A percentile compares a stretch with the other conserved stretches of the same genome.
Conservation (phyloP, 352 stramenopile species). For the Aphanomyces invadans region DNA sequence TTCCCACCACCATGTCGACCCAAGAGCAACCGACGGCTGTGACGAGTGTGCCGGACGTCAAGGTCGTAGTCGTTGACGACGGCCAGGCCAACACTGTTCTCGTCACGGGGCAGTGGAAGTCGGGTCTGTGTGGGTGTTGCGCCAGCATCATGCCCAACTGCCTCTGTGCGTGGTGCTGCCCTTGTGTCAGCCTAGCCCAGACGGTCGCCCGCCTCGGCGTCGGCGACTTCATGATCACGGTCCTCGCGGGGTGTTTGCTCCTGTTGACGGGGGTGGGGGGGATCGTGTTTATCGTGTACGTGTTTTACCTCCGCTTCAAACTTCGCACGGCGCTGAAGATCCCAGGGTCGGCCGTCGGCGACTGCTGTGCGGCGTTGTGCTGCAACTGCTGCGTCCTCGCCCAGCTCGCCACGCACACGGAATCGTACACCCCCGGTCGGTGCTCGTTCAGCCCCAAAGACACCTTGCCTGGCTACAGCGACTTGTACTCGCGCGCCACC, state of each 20-base stretch:
- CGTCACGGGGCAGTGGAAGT: conserved; percentile 25
- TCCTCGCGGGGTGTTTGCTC: conserved; percentile 4
- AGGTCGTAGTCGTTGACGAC: not conserved
- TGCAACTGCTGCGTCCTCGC: conserved; percentile 42
- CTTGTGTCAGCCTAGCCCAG: conserved; percentile 31
- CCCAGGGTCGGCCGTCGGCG: conserved; percentile 29
- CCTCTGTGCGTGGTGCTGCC: conserved; percentile 29
- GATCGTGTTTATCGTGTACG: conserved; percentile 3
- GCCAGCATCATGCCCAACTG: conserved; percentile 31
- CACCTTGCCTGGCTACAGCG: conserved; percentile 35
- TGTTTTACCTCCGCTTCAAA: conserved; percentile 34
- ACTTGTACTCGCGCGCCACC: not conserved
- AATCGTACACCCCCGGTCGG: conserved; percentile 41
- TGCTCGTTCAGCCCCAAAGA: conserved; percentile 33
- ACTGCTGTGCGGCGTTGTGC: conserved; percentile 34
- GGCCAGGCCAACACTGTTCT: conserved; percentile 3
- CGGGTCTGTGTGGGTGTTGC: conserved; percentile 32
- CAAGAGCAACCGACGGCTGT: not conserved
- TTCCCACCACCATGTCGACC: not conserved
- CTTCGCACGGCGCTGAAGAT: conserved; percentile 39
- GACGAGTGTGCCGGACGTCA: not conserved
- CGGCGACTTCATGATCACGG: conserved; percentile 18
- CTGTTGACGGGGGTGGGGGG: not conserved
- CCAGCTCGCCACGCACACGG: conserved; percentile 49
- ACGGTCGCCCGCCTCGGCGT: conserved; percentile 23